Conservation (phyloP, 768 basidiomycete genomes). For the Astraeus odoratus region DNA sequence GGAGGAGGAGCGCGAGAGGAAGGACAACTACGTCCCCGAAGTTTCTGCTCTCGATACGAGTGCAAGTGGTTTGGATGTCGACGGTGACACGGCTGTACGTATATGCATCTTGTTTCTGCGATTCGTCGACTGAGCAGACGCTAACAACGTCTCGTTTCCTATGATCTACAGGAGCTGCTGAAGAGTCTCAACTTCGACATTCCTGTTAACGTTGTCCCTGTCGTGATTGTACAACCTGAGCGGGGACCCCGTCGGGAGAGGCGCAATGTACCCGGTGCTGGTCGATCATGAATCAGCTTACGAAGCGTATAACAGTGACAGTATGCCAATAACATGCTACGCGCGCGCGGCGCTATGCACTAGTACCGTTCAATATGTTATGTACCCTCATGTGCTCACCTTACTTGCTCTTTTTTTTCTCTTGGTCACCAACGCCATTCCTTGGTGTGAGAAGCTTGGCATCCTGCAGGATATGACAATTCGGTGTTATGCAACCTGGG, state of each 20-base stretch:
- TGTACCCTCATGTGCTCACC: not conserved
- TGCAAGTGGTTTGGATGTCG: slow-evolving; percentile 73
- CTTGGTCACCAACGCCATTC: no score
- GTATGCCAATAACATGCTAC: not conserved
- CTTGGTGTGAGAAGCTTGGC: no score
- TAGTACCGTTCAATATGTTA: not conserved
- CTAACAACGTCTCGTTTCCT: no score
- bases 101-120: not conserved
- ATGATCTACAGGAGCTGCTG: slow-evolving; percentile 67
- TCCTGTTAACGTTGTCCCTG: slow-evolving; percentile 60
- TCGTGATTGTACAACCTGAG: slow-evolving; percentile 59
- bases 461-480: no score
- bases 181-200: slow-evolving; percentile 93
- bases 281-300: slow-evolving; percentile 29
- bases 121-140: no score
- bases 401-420: not conserved
- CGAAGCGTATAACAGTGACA: not conserved
- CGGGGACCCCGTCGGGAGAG: slow-evolving; percentile 69
- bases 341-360: not conserved
- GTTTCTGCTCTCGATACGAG: slow-evolving; percentile 89
- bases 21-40: slow-evolving; percentile 99
- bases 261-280: slow-evolving; percentile 79
- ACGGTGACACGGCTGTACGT: slow-evolving; percentile 88
- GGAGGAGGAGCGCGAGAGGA: slow-evolving; percentile 98
- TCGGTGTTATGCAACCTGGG: no score